Evolutionary conservation across 202 grass and related monocot genomes (phyloP).

Genomic region (Brachypodium distachyon): DNA sequence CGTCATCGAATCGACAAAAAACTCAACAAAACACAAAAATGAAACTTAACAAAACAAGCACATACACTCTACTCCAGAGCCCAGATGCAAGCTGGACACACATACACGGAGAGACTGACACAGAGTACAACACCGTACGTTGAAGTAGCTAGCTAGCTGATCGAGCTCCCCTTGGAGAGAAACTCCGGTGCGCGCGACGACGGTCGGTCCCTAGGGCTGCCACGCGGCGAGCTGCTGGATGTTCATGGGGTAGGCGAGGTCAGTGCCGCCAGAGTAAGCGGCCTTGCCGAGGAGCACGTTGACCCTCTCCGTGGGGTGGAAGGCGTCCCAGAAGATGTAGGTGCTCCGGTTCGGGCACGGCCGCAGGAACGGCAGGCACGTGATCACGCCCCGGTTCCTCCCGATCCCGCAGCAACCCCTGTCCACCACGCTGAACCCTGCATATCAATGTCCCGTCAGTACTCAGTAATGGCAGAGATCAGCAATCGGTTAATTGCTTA

Average conservation of each 20-base stretch:
- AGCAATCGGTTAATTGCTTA: too few species aligned
- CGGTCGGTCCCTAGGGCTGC: constrained; percentile 19
- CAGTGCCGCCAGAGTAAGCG: constrained; percentile 49
- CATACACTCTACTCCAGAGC: not conserved
- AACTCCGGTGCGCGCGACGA: not conserved
- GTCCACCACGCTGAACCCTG: constrained; percentile 72
- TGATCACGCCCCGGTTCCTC: constrained; percentile 73
- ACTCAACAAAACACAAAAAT: too few species aligned
- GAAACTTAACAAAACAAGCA: not conserved
- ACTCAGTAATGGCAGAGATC: too few species aligned
- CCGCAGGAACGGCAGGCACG: constrained; percentile 79
- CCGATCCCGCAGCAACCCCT: constrained; percentile 87
- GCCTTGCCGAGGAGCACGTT: constrained; percentile 68
- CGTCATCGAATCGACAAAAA: not conserved
- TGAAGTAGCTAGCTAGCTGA: not conserved
- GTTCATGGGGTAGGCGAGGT: constrained; percentile 69
- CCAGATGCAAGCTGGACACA: not conserved
- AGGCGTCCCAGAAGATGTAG: constrained; percentile 98
- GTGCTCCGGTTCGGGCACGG: constrained; percentile 58
- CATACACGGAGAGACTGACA: too few species aligned
- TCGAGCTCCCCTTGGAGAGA: not conserved
- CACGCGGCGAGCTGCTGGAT: constrained; percentile 65
- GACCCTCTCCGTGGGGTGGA: constrained; percentile 82
- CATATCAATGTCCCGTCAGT: too few species aligned
- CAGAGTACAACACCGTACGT: too few species aligned